phyloP scores from a whole-genome alignment of 169 alveolate genomes.

The Eimeria necatrix region DNA sequence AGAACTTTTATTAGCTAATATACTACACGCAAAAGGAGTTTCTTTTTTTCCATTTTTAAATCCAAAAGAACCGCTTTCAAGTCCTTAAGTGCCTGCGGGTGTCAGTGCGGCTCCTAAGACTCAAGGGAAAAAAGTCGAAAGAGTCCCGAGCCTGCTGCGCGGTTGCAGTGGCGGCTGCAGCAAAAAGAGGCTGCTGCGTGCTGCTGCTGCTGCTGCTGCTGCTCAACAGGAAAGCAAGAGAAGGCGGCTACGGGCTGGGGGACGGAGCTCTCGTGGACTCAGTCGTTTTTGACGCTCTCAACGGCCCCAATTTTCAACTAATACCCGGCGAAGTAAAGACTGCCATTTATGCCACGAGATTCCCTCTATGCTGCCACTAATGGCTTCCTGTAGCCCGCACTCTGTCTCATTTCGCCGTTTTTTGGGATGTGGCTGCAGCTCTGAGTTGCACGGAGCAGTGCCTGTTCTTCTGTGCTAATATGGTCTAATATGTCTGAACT shows the following conservation, averaged over 20 bases:
- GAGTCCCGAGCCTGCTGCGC: too few relatives aligned
- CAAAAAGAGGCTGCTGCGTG: neutral
- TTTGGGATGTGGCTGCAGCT: neutral
- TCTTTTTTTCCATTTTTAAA: conserved; percentile 70
- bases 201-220: neutral
- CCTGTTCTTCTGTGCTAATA: too few relatives aligned
- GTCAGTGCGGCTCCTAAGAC: too few relatives aligned
- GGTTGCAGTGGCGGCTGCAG: neutral
- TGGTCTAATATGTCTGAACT: too few relatives aligned
- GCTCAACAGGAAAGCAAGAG: conserved; percentile 69
- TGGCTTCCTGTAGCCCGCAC: too few relatives aligned
- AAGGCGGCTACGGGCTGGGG: conserved; percentile 83
- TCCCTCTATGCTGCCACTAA: too few relatives aligned
- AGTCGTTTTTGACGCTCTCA: conserved; percentile 88
- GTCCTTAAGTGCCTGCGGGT: too few relatives aligned
- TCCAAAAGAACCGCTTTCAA: conserved; percentile 48
- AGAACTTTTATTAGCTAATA: conserved; percentile 13
- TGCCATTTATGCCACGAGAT: too few relatives aligned
- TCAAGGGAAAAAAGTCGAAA: too few relatives aligned
- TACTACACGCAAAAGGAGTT: conserved; percentile 40
- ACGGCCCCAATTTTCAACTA: conserved; percentile 84
- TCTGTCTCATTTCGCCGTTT: neutral
- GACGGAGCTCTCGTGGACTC: conserved; percentile 87
- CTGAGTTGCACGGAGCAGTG: too few relatives aligned
- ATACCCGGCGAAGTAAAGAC: neutral